phyloP scores from a whole-genome alignment of 306 rosid genomes.

The Casuarina glauca region DNA sequence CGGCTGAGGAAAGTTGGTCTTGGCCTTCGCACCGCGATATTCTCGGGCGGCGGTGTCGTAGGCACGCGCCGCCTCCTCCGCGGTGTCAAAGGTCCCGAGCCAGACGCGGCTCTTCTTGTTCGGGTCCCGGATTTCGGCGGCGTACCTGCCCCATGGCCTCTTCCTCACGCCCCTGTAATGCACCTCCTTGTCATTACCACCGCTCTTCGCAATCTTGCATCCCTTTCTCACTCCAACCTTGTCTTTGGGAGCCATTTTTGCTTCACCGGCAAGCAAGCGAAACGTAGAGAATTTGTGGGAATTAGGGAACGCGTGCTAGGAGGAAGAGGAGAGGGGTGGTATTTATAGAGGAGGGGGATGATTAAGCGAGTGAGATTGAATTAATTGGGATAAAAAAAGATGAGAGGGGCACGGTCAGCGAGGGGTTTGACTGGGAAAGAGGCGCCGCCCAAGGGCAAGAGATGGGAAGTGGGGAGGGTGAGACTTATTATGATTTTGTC shows the following conservation, averaged over 20 bases:
- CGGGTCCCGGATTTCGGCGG: slow-evolving; percentile 61
- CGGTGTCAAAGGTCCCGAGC: slow-evolving; percentile 61
- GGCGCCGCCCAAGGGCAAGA: slow-evolving; percentile 51
- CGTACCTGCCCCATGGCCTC: slow-evolving; percentile 63
- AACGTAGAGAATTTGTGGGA: too few species aligned
- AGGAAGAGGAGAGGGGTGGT: background rate
- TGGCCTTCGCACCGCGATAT: slow-evolving; percentile 55
- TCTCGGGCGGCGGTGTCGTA: slow-evolving; percentile 54
- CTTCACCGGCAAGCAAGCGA: background rate
- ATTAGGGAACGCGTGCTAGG: background rate
- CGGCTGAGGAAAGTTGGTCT: slow-evolving; percentile 39
- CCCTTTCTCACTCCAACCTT: slow-evolving; percentile 11
- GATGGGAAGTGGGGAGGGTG: background rate
- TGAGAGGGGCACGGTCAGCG: slow-evolving; percentile 34
- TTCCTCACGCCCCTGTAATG: slow-evolving; percentile 54
- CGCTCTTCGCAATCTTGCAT: background rate
- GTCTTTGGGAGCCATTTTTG: slow-evolving; percentile 29
- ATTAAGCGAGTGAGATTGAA: background rate
- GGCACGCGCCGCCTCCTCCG: slow-evolving; percentile 57
- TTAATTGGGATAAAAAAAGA: background rate
- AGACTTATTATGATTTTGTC: slow-evolving; percentile 25
- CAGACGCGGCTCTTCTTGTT: slow-evolving; percentile 58
- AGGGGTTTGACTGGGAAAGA: slow-evolving; percentile 25
- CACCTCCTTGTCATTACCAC: slow-evolving; percentile 32
- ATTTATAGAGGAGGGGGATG: slow-evolving; percentile 7